Percentiles rank a stretch among this genome's conserved stretches.
Conservation (phyloP, 768 basidiomycete species). For the Termitomyces sp. region DNA sequence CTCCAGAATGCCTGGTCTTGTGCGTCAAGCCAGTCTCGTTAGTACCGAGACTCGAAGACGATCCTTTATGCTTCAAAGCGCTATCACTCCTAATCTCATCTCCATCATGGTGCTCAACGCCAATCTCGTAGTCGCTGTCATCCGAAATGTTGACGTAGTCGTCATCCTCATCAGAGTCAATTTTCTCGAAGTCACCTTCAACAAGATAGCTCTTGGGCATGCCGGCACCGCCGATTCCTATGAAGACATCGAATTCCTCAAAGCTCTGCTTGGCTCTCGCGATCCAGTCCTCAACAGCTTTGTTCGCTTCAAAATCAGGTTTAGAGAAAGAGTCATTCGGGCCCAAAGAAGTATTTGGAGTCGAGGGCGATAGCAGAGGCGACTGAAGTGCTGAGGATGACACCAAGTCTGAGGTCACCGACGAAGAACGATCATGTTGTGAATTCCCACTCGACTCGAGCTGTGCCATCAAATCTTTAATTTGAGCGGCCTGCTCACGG, state of each 20-base stretch:
- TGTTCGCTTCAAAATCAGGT: constrained; percentile 35
- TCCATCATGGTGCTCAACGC: constrained; percentile 39
- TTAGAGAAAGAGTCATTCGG: constrained; percentile 20
- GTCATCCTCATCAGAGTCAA: constrained; percentile 33
- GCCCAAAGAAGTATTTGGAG: constrained; percentile 24
- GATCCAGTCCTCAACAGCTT: constrained; percentile 75
- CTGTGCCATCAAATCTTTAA: constrained; percentile 66
- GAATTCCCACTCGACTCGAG: constrained; percentile 45
- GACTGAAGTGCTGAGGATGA: constrained; percentile 28
- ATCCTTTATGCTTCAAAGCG: constrained; percentile 28
- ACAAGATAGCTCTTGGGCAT: constrained; percentile 49
- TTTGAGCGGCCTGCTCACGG: constrained; percentile 68
- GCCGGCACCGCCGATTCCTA: constrained; percentile 56
- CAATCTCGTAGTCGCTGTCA: constrained; percentile 34
- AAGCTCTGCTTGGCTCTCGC: constrained; percentile 67
- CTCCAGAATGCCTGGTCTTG: constrained; percentile 36
- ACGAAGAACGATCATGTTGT: constrained; percentile 14
- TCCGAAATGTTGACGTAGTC: constrained; percentile 29
- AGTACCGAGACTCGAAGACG: constrained; percentile 38
- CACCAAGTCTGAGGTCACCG: constrained; percentile 20
- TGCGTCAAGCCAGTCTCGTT: constrained; percentile 24
- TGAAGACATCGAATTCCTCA: constrained; percentile 62
- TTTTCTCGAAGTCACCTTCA: constrained; percentile 42
- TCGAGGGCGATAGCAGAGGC: constrained; percentile 34
- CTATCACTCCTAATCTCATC: constrained; percentile 23